These are phyloP conservation scores for Crithidia bombi DNA, from an alignment of 208 protist genomes.

Conservation along the genomic window DNA sequence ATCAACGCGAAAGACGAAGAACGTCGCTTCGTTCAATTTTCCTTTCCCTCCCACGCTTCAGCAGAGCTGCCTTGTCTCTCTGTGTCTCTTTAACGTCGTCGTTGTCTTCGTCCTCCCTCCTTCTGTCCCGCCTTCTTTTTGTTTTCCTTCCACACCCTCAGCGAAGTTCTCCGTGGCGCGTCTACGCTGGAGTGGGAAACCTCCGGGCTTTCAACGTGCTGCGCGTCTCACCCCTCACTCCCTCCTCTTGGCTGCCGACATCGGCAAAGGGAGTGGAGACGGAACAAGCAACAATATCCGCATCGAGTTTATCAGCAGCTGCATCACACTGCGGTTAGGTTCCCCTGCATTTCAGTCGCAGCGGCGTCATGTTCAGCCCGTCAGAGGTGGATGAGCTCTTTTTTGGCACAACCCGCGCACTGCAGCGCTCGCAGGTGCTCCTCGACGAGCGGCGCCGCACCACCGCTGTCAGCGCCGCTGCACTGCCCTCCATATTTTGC, in stretches of 20 bases:
- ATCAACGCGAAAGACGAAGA: no score
- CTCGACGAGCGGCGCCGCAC: constrained; percentile 48
- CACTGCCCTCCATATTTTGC: constrained; percentile 21
- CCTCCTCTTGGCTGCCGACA: no score
- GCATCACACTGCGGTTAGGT: no score
- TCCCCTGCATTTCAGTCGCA: not conserved
- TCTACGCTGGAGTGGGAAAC: no score
- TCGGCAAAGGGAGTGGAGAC: no score
- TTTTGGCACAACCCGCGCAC: constrained; percentile 28
- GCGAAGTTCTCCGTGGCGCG: no score
- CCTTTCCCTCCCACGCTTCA: not conserved
- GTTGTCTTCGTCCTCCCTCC: not conserved
- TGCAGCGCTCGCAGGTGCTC: constrained; percentile 62
- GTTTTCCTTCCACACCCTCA: no score
- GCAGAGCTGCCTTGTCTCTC: not conserved
- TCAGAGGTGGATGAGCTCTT: constrained; percentile 67
- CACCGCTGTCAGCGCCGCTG: not conserved
- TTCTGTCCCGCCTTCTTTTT: not conserved
- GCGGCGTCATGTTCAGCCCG: constrained; percentile 46
- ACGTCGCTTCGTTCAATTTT: no score
- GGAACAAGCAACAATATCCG: no score
- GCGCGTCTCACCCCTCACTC: no score
- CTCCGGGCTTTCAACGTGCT: no score
- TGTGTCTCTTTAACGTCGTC: not conserved
- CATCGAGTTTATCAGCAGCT: no score